A percentile compares a stretch with the other conserved stretches of the same genome.
Conservation (phyloP, 2,329 filamentous ascomycete species). For the Hypocrella siamensis region DNA sequence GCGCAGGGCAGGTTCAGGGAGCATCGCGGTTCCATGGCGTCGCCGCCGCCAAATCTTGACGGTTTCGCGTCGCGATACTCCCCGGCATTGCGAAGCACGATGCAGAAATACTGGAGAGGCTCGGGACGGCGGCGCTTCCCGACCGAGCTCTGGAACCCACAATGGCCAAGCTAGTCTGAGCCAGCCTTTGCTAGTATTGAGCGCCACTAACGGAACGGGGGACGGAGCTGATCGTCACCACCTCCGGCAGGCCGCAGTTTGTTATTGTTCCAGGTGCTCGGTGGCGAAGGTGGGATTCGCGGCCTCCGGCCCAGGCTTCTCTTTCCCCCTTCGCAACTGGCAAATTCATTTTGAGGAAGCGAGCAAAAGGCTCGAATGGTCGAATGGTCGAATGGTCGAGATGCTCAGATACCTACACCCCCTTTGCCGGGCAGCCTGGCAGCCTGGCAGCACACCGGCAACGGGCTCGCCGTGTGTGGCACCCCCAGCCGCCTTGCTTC, state of each 20-base stretch:
- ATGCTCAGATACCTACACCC: too few relatives aligned
- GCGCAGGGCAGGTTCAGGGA: too few relatives aligned
- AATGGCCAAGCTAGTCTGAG: neutral
- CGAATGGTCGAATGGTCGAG: too few relatives aligned
- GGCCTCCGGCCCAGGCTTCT: neutral
- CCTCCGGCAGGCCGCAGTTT: conserved; percentile 4
- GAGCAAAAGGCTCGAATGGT: too few relatives aligned
- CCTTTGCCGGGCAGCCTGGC: too few relatives aligned
- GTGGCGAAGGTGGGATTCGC: too few relatives aligned
- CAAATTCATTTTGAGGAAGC: too few relatives aligned
- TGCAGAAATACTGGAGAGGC: neutral
- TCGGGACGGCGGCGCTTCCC: conserved; percentile 5
- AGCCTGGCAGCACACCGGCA: too few relatives aligned
- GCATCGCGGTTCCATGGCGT: too few relatives aligned
- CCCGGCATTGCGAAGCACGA: neutral
- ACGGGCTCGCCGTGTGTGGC: too few relatives aligned
- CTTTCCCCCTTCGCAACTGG: neutral
- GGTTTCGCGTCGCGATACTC: too few relatives aligned
- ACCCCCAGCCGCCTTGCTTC: too few relatives aligned
- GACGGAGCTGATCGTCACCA: conserved; percentile 3
- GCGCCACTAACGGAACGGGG: conserved; percentile 1
- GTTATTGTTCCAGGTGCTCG: conserved; percentile 1
- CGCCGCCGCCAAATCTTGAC: neutral
- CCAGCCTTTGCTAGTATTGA: neutral
- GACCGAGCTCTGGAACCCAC: conserved; percentile 2